Evolutionary conservation across 306 rosid species (phyloP).

Genomic region (Cicer judaicum): DNA sequence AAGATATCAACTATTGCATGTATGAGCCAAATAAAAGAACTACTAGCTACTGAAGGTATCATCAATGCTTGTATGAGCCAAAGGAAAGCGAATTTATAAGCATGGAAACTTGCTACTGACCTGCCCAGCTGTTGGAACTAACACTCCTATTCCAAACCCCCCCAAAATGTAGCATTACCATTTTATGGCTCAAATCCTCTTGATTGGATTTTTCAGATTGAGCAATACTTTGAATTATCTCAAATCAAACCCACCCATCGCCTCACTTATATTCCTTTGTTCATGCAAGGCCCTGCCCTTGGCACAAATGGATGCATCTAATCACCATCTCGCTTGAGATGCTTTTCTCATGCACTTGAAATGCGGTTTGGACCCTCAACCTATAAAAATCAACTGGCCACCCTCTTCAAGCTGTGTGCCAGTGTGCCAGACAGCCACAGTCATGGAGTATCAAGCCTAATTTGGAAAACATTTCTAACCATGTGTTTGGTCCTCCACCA

Average conservation of each 20-base stretch:
- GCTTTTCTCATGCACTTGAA: background rate
- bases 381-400: background rate
- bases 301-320: background rate
- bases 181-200: background rate
- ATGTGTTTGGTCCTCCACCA: background rate
- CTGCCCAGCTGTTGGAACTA: background rate
- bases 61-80: background rate
- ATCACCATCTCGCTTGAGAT: background rate
- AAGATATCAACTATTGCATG: background rate
- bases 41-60: background rate
- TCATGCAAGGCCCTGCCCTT: constrained; percentile 1
- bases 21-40: no score
- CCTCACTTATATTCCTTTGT: background rate
- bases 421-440: background rate
- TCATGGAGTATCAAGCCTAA: background rate
- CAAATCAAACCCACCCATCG: background rate
- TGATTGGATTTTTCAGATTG: background rate
- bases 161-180: background rate
- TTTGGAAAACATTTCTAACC: background rate
- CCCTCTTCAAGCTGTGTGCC: background rate
- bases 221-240: background rate
- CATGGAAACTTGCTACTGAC: background rate
- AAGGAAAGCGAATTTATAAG: background rate
- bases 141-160: background rate
- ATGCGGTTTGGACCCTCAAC: background rate